Conservation (phyloP, 2,329 filamentous ascomycete genomes). For the Colletotrichum coccodes region DNA sequence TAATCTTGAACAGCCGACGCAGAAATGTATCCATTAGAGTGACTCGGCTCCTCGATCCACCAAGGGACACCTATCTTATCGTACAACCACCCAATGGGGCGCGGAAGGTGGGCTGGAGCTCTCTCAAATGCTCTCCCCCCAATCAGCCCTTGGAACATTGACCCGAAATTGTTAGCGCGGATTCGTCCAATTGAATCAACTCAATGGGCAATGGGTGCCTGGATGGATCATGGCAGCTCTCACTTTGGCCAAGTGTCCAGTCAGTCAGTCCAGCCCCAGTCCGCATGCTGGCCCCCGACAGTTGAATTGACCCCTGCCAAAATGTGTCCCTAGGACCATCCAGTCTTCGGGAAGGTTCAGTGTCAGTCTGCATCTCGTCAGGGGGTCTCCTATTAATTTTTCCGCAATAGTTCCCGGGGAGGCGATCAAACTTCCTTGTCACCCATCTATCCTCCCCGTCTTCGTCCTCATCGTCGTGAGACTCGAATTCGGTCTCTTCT, state of each 20-base stretch:
- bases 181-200: conserved; percentile 4
- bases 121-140: background rate
- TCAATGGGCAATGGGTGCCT: background rate
- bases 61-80: conserved; percentile 27
- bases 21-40: conserved; percentile 9
- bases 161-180: conserved; percentile 9
- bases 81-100: background rate
- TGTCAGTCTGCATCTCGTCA: conserved; percentile 11
- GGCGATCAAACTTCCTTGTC: conserved; percentile 11
- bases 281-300: background rate
- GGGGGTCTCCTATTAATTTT: conserved; percentile 24
- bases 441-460: background rate
- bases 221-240: background rate
- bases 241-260: conserved; percentile 30
- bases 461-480: conserved; percentile 5
- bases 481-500: background rate
- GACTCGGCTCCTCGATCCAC: background rate
- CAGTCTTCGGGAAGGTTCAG: conserved; percentile 26
- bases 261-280: conserved; percentile 7
- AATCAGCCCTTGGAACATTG: background rate
- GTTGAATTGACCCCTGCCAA: conserved; percentile 3
- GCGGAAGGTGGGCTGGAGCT: conserved; percentile 21
- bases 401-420: conserved; percentile 5
- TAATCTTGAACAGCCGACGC: background rate
- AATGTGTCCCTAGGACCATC: conserved; percentile 3